phyloP scores from a whole-genome alignment of 2,329 filamentous ascomycete genomes.

The Cryphonectria parasitica region DNA sequence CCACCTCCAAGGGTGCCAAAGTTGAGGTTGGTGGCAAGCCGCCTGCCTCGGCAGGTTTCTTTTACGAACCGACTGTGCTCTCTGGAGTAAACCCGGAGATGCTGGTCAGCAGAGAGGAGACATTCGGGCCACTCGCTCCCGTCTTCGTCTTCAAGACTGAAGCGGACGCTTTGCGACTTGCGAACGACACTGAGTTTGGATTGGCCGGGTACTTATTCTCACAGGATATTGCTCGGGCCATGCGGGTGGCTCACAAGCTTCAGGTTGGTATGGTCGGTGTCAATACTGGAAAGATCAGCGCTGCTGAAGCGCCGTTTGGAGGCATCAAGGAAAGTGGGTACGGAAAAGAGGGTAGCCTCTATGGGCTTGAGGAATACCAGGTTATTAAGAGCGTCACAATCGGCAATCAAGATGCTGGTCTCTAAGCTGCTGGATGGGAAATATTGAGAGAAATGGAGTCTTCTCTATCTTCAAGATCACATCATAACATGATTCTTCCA shows the following conservation, averaged over 20 bases:
- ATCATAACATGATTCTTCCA: too few relatives aligned
- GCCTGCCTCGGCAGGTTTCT: conserved; percentile 27
- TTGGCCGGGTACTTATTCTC: conserved; percentile 9
- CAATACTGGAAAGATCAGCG: conserved; percentile 14
- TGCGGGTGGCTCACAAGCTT: conserved; percentile 7
- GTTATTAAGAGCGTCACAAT: neutral
- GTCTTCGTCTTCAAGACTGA: neutral
- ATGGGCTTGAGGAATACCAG: neutral
- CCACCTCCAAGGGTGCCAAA: conserved; percentile 31
- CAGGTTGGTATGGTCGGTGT: conserved; percentile 12
- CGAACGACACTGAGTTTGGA: conserved; percentile 9
- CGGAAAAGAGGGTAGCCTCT: conserved; percentile 6
- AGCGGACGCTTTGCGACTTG: neutral
- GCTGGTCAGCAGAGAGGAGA: neutral
- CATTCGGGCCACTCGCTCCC: neutral
- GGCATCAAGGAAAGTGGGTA: conserved; percentile 14
- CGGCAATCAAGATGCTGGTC: neutral
- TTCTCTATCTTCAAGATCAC: too few relatives aligned
- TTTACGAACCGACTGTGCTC: neutral
- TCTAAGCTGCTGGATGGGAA: neutral
- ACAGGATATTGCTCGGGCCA: neutral
- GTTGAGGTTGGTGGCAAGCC: conserved; percentile 52
- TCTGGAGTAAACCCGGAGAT: neutral
- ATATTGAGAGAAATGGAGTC: too few relatives aligned
- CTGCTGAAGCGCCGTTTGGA: conserved; percentile 3